Evolutionary conservation across 2,329 filamentous ascomycete species (phyloP), one percentile per base, ranked within the genome.

Genomic region (Alternaria brassicae): DNA sequence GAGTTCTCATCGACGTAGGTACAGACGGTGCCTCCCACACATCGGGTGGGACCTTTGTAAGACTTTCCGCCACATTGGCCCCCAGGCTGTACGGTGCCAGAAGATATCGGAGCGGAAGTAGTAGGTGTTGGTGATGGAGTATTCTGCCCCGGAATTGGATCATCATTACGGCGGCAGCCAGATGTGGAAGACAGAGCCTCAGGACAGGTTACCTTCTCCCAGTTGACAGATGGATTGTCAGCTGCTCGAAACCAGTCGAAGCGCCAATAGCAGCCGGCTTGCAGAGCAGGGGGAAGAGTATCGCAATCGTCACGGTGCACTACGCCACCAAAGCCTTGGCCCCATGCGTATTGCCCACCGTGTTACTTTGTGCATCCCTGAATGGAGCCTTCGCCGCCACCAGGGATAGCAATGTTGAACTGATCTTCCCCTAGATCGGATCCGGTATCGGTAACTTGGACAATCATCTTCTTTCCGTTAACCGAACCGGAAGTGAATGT

Each of bases 181-280:
- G 78, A 78, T 58, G 78, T 80, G 21, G 75, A 79, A 2, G 80
- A 82, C 56, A 88, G 67, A 41, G 77, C 82, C 34, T 79, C 74
- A 13, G 85, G 85, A 73, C 85, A 88, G 61, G 81, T 78, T 12
- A 89, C 85, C 74, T 85, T 80, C 74, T 81, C 77, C 75, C 85
- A 88, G 53, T 75, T 79, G 53, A 88, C 82, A 27, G 68, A 69
- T 6, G 86, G 85, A 76, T 88, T 88, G 71, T 88, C 65, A 25
- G 85, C 81, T 61, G 83, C 82, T 63, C 80, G 69, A 76, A 88
- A 88, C 86, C 86, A 89, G 78, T 88, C 84, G 70, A 88, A 89
- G 60, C 86, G 84, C 84, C 86, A 89, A 72, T 83, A 79, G 77
- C 86, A 89, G 8, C 86, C 86, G 9, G 76, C 78, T 78, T 86